A percentile compares a stretch with the other conserved stretches of the same genome.
Evolutionary conservation across 768 basidiomycete species (phyloP).

Genomic region (Suillus cothurnatus): DNA sequence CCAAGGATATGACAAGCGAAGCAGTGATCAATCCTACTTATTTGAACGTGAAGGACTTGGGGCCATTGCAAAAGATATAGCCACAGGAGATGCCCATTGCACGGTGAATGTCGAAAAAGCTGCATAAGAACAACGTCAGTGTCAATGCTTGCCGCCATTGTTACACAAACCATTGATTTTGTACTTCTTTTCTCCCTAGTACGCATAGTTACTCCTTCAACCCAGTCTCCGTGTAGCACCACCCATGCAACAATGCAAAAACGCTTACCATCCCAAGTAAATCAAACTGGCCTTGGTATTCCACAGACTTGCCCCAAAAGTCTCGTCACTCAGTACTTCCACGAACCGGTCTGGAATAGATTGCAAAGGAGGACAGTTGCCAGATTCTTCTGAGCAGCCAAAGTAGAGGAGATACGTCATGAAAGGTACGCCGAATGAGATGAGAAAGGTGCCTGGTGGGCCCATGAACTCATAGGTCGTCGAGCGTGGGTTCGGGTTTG

Average conservation of each 20-base stretch:
- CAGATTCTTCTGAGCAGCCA: no score
- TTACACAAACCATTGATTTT: constrained; percentile 85
- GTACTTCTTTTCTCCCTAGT: constrained; percentile 79
- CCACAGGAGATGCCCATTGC: constrained; percentile 74
- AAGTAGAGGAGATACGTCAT: constrained; percentile 77
- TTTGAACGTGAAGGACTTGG: constrained; percentile 84
- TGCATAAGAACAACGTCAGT: constrained; percentile 29
- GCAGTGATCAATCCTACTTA: constrained; percentile 91
- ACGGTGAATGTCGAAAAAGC: constrained; percentile 84
- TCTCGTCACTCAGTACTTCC: constrained; percentile 45
- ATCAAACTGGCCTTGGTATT: constrained; percentile 75
- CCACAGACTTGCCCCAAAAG: constrained; percentile 80
- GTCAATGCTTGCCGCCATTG: neutral
- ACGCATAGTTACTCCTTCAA: constrained; percentile 71
- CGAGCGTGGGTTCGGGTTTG: constrained; percentile 65
- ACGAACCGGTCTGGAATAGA: constrained; percentile 46
- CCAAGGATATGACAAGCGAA: constrained; percentile 71
- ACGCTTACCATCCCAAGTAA: constrained; percentile 90
- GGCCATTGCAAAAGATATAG: constrained; percentile 71
- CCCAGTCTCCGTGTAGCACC: constrained; percentile 71
- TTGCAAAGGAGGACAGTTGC: constrained; percentile 63
- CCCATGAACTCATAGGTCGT: constrained; percentile 81
- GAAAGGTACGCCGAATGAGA: constrained; percentile 71
- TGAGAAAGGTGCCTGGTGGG: constrained; percentile 71
- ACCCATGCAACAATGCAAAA: constrained; percentile 81